Conservation (phyloP, 495 filamentous ascomycete genomes). For the Penicillium atrosanguineum region DNA sequence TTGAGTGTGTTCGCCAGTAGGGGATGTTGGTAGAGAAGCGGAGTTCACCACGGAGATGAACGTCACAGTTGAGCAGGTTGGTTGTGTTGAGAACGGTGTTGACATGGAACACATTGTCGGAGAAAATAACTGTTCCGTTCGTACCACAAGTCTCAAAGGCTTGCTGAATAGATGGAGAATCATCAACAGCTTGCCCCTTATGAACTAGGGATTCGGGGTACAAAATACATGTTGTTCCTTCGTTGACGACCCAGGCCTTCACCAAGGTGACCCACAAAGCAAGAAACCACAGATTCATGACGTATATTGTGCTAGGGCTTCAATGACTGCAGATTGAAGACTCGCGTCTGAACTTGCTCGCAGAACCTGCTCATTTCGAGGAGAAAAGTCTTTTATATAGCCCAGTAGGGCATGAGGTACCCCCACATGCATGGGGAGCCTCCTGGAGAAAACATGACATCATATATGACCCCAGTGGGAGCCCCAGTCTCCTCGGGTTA, state of each 20-base stretch:
- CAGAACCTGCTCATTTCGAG: no score
- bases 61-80: slow-evolving; percentile 35
- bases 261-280: not conserved
- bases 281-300: no score
- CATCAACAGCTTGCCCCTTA: slow-evolving; percentile 21
- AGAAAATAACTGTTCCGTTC: slow-evolving; percentile 39
- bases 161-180: slow-evolving; percentile 39
- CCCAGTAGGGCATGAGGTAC: no score
- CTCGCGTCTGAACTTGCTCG: no score
- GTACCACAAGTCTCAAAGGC: slow-evolving; percentile 42
- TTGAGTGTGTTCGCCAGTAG: slow-evolving; percentile 44
- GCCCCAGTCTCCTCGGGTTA: no score
- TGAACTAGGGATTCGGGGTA: slow-evolving; percentile 12
- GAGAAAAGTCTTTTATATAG: no score
- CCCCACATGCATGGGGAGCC: no score
- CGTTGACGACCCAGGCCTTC: slow-evolving; percentile 19
- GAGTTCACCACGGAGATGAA: slow-evolving; percentile 38
- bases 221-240: slow-evolving; percentile 18
- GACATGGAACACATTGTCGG: slow-evolving; percentile 35
- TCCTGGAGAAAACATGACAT: no score
- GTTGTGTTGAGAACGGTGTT: slow-evolving; percentile 46
- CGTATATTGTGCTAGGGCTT: no score
- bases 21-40: slow-evolving; percentile 40
- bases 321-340: no score
- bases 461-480: no score